These are phyloP conservation scores for Pseudocercospora musae DNA, from an alignment of 2,329 filamentous ascomycete genomes.

Conservation along the genomic window DNA sequence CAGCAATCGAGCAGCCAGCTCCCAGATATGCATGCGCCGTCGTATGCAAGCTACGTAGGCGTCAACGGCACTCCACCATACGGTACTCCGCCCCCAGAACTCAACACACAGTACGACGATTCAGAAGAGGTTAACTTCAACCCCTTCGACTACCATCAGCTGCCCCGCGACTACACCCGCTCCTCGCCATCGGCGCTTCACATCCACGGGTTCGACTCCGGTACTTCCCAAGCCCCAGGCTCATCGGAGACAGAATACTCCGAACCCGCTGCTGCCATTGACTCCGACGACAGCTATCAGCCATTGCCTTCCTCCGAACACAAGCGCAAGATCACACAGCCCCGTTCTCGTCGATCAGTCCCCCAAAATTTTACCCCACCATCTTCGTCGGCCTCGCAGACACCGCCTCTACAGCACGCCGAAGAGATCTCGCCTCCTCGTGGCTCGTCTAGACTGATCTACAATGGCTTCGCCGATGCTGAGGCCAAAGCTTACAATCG, in stretches of 20 bases:
- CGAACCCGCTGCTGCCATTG: not conserved
- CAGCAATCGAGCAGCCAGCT: not conserved
- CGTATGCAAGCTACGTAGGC: not conserved
- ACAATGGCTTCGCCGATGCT: conserved; percentile 15
- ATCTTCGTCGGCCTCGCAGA: conserved; percentile 1
- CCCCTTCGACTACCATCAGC: not conserved
- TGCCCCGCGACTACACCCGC: not conserved
- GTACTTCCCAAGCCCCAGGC: not conserved
- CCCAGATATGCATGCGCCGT: not conserved
- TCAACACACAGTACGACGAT: not conserved
- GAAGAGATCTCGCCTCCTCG: not conserved
- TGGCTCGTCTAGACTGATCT: conserved; percentile 2
- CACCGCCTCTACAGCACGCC: not conserved
- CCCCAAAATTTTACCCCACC: not conserved
- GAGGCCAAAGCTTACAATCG: conserved; percentile 10
- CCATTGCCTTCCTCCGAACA: conserved; percentile 1
- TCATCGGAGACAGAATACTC: not conserved
- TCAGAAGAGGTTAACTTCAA: not conserved
- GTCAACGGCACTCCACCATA: conserved; percentile 4
- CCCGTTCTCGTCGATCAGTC: not conserved
- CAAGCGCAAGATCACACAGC: conserved; percentile 12
- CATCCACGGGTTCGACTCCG: not conserved
- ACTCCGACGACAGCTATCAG: conserved; percentile 1
- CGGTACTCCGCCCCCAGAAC: not conserved
- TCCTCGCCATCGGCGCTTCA: not conserved